Evolutionary conservation across 2,329 filamentous ascomycete genomes (phyloP), one percentile per base, ranked within the genome.

Genomic region (Apiospora marii): DNA sequence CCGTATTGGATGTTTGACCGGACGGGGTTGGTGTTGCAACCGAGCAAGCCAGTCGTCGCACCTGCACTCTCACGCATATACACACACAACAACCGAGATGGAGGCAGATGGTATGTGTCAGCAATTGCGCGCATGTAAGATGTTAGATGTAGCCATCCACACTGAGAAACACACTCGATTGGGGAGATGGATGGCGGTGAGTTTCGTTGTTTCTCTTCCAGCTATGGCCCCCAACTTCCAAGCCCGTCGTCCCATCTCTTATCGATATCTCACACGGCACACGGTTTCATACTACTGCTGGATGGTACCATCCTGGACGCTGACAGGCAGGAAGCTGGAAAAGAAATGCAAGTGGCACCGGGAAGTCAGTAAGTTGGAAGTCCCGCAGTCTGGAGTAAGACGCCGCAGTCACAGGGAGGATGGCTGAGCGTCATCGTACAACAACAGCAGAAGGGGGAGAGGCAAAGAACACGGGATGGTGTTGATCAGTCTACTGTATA

Each of bases 201-300:
- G 58, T 64, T 41, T 64, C 58, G 58, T 34, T 37, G 58, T 64
- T 41, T 64, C 58, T 41, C 58, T 22, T 22, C 58, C 34, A 7
- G 58, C 58, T 41, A n/a, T 41, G 58, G 58, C 58, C 34, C 58
- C 58, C 53, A 58, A 22, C 41, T 43, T 43, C 41, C 44, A 22
- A 46, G 44, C 19, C 19, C 58, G 34, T 64, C 58, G 34, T 64
- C 58, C 58, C 58, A 64, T 64, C 30, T 61, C 58, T 64, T 64
- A 64, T 64, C 58, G 58, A 64, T 64, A 64, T 64, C 58, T 64
- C 58, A 41, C 58, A 24, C 58, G 58, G 34, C 58, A 41, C 19
- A 64, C 58, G 34, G 58, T 64, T 41, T 64, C 58, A 64, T 64
- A 24, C 58, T 34, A 34, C 34, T 13, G 19, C 19, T 64, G n/a